These are phyloP conservation scores for Globisporangium paroecandrum DNA, from an alignment of 352 stramenopile species.

Conservation along the genomic window DNA sequence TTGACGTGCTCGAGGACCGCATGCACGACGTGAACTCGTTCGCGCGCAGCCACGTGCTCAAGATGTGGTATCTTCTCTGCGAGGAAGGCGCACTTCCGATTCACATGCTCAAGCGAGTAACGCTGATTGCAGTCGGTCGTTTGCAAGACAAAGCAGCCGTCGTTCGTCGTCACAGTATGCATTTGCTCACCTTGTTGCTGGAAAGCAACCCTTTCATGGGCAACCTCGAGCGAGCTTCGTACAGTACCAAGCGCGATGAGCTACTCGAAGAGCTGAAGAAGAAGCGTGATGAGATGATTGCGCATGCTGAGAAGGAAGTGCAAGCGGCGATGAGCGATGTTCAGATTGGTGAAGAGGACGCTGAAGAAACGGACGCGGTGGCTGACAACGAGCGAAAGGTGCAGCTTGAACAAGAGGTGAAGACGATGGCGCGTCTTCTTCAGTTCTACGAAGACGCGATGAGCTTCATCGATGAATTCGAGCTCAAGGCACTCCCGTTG, in stretches of 20 bases:
- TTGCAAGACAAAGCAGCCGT: slow-evolving; percentile 93
- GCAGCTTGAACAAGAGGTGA: slow-evolving; percentile 62
- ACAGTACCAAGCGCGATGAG: slow-evolving; percentile 77
- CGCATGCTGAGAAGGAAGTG: slow-evolving; percentile 72
- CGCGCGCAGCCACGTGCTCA: slow-evolving; percentile 88
- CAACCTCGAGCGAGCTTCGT: slow-evolving; percentile 82
- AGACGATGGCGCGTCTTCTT: slow-evolving; percentile 76
- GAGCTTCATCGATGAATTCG: slow-evolving; percentile 91
- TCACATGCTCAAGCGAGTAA: slow-evolving; percentile 74
- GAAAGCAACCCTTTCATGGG: slow-evolving; percentile 95
- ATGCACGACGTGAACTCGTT: slow-evolving; percentile 93
- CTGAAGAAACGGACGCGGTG: slow-evolving; percentile 4
- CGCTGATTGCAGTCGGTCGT: slow-evolving; percentile 80
- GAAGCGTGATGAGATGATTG: slow-evolving; percentile 76
- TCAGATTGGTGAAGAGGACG: slow-evolving; percentile 7
- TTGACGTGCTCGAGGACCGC: slow-evolving; percentile 88
- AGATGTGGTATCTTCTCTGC: slow-evolving; percentile 86
- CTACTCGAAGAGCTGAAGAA: slow-evolving; percentile 57
- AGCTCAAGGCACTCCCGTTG: slow-evolving; percentile 66
- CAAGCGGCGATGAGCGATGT: slow-evolving; percentile 49
- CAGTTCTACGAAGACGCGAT: slow-evolving; percentile 91
- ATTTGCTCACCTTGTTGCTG: slow-evolving; percentile 88
- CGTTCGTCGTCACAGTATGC: slow-evolving; percentile 84
- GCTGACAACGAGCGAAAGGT: slow-evolving; percentile 38
- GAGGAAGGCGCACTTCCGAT: slow-evolving; percentile 86